These are phyloP conservation scores for Cladosporium sp. DNA, from an alignment of 2,329 filamentous ascomycete species.

Conservation along the genomic window DNA sequence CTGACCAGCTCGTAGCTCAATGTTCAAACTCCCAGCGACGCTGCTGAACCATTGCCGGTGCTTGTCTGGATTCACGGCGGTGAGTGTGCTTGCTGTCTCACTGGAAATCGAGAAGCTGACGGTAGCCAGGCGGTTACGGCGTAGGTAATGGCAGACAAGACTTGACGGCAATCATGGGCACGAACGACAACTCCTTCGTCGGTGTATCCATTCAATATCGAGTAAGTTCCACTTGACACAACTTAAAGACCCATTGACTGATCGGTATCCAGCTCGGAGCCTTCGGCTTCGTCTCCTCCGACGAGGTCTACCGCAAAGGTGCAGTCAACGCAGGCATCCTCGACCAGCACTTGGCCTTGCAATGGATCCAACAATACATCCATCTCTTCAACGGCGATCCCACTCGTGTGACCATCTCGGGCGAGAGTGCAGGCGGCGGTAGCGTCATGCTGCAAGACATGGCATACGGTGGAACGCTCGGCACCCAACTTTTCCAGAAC, in stretches of 20 bases:
- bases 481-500: slow-evolving; percentile 32
- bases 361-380: slow-evolving; percentile 55
- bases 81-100: background rate
- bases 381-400: slow-evolving; percentile 48
- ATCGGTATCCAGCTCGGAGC: slow-evolving; percentile 40
- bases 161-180: background rate
- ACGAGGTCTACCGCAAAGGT: slow-evolving; percentile 40
- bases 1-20: background rate
- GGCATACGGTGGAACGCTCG: slow-evolving; percentile 30
- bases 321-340: slow-evolving; percentile 43
- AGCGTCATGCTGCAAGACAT: slow-evolving; percentile 41
- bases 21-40: background rate
- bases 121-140: background rate
- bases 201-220: background rate
- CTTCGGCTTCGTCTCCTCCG: slow-evolving; percentile 46
- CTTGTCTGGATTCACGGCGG: background rate
- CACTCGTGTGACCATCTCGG: slow-evolving; percentile 46
- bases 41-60: background rate
- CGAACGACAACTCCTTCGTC: background rate
- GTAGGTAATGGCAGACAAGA: background rate
- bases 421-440: slow-evolving; percentile 43
- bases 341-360: slow-evolving; percentile 52
- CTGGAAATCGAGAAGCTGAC: background rate
- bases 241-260: background rate
- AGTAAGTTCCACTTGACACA: background rate